Evolutionary conservation across 805 yeast genomes (phyloP).

Genomic region (Saccharomycopsis fibuligera): DNA sequence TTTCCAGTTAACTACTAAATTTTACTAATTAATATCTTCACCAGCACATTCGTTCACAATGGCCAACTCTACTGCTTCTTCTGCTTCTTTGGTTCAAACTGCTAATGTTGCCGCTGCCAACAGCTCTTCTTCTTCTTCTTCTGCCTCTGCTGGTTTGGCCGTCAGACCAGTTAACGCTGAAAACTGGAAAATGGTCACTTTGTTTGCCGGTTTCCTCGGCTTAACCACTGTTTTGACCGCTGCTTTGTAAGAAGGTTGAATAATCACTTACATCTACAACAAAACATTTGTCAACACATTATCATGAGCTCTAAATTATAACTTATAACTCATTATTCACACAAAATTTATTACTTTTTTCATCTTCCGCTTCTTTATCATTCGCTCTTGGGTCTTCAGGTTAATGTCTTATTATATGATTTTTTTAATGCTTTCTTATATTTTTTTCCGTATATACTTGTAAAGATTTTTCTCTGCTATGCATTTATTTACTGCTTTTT

Average conservation of each 20-base stretch:
- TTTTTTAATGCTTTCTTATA: background rate
- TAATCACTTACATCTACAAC: too few species aligned
- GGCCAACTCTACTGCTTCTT: constrained; percentile 19
- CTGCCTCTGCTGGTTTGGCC: constrained; percentile 13
- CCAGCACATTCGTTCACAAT: too few species aligned
- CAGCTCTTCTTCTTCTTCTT: constrained; percentile 12
- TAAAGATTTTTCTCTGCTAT: background rate
- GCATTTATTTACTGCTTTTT: too few species aligned
- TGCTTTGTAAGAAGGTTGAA: constrained; percentile 8
- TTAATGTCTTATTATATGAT: background rate
- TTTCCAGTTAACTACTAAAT: too few species aligned
- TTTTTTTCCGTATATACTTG: background rate
- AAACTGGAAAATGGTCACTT: constrained; percentile 17
- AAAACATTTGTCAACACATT: too few species aligned
- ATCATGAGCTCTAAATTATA: too few species aligned
- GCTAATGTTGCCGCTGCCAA: constrained; percentile 16
- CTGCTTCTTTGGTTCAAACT: constrained; percentile 20
- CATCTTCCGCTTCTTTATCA: too few species aligned
- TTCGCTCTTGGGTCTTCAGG: too few species aligned
- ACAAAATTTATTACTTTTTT: too few species aligned
- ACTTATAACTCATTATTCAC: too few species aligned
- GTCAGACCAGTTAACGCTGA: constrained; percentile 1
- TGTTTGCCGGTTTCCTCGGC: constrained; percentile 22
- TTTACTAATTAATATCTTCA: too few species aligned
- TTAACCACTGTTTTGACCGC: constrained; percentile 19